Evolutionary conservation across 345 rosid species (phyloP).

Genomic region (Cochlearia excelsa): DNA sequence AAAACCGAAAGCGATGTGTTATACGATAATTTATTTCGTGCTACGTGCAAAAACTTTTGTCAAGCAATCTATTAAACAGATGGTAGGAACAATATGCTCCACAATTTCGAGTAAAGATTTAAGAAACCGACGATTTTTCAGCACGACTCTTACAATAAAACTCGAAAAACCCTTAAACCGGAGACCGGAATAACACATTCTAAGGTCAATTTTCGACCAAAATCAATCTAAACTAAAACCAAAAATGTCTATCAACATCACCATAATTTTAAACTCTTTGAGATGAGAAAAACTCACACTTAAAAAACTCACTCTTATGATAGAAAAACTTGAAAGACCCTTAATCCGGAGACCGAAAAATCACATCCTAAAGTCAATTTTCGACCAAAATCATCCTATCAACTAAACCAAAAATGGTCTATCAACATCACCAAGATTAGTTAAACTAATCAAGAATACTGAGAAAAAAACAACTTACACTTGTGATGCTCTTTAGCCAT

Average conservation of each 20-base stretch:
- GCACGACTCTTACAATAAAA: background rate
- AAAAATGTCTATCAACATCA: conserved; percentile 9
- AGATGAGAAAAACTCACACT: background rate
- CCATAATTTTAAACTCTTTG: background rate
- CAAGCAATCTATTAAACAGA: conserved; percentile 27
- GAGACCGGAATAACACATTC: background rate
- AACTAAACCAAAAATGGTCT: conserved; percentile 9
- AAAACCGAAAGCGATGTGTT: conserved; percentile 9
- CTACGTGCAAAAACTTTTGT: conserved; percentile 31
- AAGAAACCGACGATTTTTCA: background rate
- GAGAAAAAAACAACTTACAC: conserved; percentile 42
- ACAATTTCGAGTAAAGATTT: conserved; percentile 13
- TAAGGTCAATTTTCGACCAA: background rate
- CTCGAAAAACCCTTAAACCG: background rate
- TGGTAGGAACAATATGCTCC: conserved; percentile 30
- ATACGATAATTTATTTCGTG: conserved; percentile 10
- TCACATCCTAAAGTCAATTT: background rate
- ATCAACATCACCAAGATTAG: conserved; percentile 13
- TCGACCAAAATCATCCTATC: background rate
- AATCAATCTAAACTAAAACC: conserved; percentile 13
- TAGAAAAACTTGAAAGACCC: background rate
- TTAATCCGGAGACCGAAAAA: background rate
- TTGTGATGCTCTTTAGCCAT: conserved; percentile 72
- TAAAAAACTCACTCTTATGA: background rate
- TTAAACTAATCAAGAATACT: background rate